Base-by-base conservation (phyloP, 176 grass and related monocot genomes). In the Oryza longistaminata region DNA sequence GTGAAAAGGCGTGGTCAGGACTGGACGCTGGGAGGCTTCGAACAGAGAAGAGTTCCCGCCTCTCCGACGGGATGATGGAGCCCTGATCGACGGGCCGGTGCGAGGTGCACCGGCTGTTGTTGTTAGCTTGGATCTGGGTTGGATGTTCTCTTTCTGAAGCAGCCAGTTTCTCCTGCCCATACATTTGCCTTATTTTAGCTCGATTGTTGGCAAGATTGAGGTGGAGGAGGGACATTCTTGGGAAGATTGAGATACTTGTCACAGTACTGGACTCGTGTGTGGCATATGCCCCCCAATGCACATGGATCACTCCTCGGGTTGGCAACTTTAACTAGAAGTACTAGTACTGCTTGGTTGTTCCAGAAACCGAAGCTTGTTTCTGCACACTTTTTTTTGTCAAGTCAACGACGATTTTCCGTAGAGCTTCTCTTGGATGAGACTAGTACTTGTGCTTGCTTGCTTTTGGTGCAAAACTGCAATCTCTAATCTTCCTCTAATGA, bases 71-170 rank as follows among this genome's bases (percentile, higher is more conserved):
- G 21, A 62, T 2, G 58, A 2, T 10, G 21, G 11, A 53, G 60
- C 44, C 71, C 65, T 40, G 46, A 82, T 64, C 65, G 5, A 64
- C 35, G 27, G 39, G 70, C 53, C 3, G 24, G 48, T 21, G 17
- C 73, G 77, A 64, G 65, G 62, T 66, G 76, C 71, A 39, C 68
- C 75, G 7, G 27, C 60, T 17, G 35, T 21, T 64, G 26, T 37
- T n/a, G 64, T 91, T 85, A 82, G 43, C 70, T 83, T 77, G 52
- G 74, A 88, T 86, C 49, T 55, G 68, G 77, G 60, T n/a, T 80
- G 52, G 55, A 73, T 95, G 90, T 82, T 82, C 76, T 84, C n/a
- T 88, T 90, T 61, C 39, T 3, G 76, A 22, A 88, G 75, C 88
- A 95, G 53, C 70, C 80, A 83, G 31, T 82, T 82, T 3, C 71